phyloP scores from a whole-genome alignment of 2,329 filamentous ascomycete species.

The Diplocarpon rosae region DNA sequence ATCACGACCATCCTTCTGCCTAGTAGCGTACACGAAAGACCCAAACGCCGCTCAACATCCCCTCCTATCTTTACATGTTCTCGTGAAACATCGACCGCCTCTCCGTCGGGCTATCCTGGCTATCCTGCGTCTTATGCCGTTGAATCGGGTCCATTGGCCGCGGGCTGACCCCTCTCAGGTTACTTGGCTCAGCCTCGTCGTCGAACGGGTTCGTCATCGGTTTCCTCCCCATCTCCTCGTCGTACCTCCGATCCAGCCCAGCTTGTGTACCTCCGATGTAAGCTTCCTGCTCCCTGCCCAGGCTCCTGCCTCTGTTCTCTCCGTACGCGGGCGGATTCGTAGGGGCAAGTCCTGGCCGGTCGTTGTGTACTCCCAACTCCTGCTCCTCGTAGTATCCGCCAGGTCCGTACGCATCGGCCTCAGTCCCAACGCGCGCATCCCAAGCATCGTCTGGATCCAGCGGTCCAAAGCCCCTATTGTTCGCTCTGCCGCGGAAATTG shows the following conservation, averaged over 20 bases:
- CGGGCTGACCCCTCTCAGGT: constrained; percentile 63
- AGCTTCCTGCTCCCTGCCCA: constrained; percentile 36
- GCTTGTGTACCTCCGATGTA: constrained; percentile 30
- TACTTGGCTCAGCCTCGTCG: constrained; percentile 49
- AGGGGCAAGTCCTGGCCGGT: constrained; percentile 36
- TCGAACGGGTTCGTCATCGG: constrained; percentile 54
- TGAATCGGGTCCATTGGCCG: constrained; percentile 46
- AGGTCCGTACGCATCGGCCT: constrained; percentile 52
- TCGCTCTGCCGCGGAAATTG: constrained; percentile 29
- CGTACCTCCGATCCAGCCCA: constrained; percentile 34
- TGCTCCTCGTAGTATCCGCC: constrained; percentile 66
- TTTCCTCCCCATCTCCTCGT: constrained; percentile 34
- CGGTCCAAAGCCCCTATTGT: constrained; percentile 49
- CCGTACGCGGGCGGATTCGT: constrained; percentile 29
- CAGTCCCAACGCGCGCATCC: constrained; percentile 68
- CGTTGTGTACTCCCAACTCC: constrained; percentile 46
- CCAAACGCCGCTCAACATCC: not conserved
- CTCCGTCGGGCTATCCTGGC: constrained; percentile 50
- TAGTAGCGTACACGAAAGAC: constrained; percentile 2
- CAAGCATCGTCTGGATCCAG: constrained; percentile 79
- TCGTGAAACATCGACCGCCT: constrained; percentile 61
- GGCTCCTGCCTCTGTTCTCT: constrained; percentile 31
- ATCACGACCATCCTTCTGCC: not conserved
- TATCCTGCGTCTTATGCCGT: constrained; percentile 18
- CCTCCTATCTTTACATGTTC: constrained; percentile 39